Base-by-base conservation (phyloP, 345 rosid species). In the Xanthoceras sorbifolium region DNA sequence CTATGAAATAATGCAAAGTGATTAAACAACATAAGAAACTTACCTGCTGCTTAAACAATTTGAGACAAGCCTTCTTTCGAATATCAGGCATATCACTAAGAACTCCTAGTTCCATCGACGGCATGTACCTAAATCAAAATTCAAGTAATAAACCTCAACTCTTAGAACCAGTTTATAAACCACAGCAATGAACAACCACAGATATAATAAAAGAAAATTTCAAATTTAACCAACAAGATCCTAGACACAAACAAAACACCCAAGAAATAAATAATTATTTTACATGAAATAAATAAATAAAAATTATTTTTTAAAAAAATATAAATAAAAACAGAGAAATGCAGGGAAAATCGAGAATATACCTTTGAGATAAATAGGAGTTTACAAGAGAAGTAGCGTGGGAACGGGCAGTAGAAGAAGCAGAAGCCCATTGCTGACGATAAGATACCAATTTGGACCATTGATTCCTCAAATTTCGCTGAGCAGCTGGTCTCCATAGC, bases 401-500 rank as follows among this genome's bases (percentile, higher is more conserved):
- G 40, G 94, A 79, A 79, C 91, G 90, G 31, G 89, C 98, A 20
- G 57, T 28, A 61, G 93, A 85, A 64, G 86, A 85, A 71, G 91
- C 80, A 32, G 88, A 80, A 72, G 77, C 40, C 99, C 98, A 96
- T 42, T 86, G 81, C 62, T 90, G 84, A 69, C 89, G 84, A 69
- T 17, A 80, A 17, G 87, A 84, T 4, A 89, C 84, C 71, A 96
- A 64, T 71, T 87, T 91, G 57, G 97, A 89, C 99, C 99, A 96
- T 42, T 93, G 98, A 73, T 96, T 93, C 78, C 98, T 86, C 55
- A 96, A 79, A 77, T 93, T 93, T 9, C 97, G 82, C 85, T 92
- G 98, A 25, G 99, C 94, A 60, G 94, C 87, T 62, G 97, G 93
- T 76, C 91, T 91, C 99, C 98, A 96, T 26, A 91, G 89, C 80